A percentile compares a stretch with the other conserved stretches of the same genome.
These are phyloP conservation scores for Pseudocercospora fuligena DNA, from an alignment of 2,329 filamentous ascomycete species.

Conservation along the genomic window DNA sequence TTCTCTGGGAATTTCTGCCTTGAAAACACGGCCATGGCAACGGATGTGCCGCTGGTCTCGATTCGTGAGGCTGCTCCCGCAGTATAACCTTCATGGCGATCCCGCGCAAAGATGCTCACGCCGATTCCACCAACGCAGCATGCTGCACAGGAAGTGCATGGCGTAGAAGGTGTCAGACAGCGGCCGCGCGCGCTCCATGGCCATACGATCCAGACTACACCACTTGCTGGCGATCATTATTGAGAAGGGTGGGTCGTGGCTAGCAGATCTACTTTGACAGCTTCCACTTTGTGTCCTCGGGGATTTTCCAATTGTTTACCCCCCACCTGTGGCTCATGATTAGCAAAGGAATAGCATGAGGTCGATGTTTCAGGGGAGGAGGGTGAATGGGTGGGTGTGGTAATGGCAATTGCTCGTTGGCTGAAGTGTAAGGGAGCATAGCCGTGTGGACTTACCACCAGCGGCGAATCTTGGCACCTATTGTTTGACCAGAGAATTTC, in stretches of 20 bases:
- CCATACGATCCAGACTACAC: not conserved
- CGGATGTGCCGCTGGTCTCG: not conserved
- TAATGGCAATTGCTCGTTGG: not conserved
- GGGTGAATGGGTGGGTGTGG: not conserved
- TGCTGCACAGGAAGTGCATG: not conserved
- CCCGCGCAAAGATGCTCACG: not conserved
- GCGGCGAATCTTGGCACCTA: conserved; percentile 76
- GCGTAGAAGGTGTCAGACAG: not conserved
- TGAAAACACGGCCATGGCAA: not conserved
- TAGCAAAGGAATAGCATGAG: not conserved
- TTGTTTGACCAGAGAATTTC: conserved; percentile 73
- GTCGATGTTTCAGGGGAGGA: not conserved
- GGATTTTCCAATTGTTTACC: conserved; percentile 87
- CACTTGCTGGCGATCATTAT: not conserved
- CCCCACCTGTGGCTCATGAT: conserved; percentile 62
- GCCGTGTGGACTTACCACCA: conserved; percentile 67
- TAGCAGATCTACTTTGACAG: conserved; percentile 6
- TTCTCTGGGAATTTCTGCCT: not conserved
- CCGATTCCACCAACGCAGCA: not conserved
- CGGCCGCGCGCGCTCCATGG: not conserved
- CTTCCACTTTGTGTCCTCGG: conserved; percentile 40
- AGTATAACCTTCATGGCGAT: not conserved
- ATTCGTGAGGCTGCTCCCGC: not conserved
- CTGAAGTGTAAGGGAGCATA: not conserved
- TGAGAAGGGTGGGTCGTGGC: not conserved